Percentiles rank a stretch among this genome's conserved stretches.
These are phyloP conservation scores for Pulveroboletus sp. DNA, from an alignment of 768 basidiomycete species.

Conservation along the genomic window DNA sequence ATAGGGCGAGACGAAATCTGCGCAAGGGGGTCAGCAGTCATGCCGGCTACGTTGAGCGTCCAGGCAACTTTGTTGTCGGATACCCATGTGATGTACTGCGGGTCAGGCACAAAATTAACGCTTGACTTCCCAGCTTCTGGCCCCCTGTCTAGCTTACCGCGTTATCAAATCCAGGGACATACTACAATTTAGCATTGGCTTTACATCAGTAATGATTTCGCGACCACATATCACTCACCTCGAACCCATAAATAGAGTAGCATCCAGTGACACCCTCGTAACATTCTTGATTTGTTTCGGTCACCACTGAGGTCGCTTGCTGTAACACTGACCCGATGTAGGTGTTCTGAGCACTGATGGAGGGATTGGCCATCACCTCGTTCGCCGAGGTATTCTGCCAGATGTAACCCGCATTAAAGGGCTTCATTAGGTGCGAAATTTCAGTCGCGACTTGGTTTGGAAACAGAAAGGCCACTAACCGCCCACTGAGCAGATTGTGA, in stretches of 20 bases:
- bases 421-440: conserved; percentile 35
- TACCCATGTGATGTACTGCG: conserved; percentile 83
- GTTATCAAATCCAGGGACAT: conserved; percentile 57
- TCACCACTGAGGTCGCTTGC: conserved; percentile 74
- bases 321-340: conserved; percentile 69
- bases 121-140: neutral
- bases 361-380: conserved; percentile 50
- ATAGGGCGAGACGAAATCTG: conserved; percentile 65
- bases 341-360: conserved; percentile 52
- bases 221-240: conserved; percentile 36
- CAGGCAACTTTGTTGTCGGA: conserved; percentile 62
- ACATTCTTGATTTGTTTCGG: conserved; percentile 60
- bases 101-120: neutral
- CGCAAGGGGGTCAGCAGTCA: conserved; percentile 56
- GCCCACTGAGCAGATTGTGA: conserved; percentile 86
- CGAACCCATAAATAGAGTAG: conserved; percentile 77
- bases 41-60: conserved; percentile 66
- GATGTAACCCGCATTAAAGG: conserved; percentile 68
- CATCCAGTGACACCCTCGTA: conserved; percentile 62
- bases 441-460: neutral
- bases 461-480: conserved; percentile 38
- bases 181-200: conserved; percentile 12
- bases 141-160: conserved; percentile 40
- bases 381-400: conserved; percentile 63
- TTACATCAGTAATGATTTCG: neutral